Conservation (phyloP, 345 rosid genomes). For the Hypericum androsaemum region DNA sequence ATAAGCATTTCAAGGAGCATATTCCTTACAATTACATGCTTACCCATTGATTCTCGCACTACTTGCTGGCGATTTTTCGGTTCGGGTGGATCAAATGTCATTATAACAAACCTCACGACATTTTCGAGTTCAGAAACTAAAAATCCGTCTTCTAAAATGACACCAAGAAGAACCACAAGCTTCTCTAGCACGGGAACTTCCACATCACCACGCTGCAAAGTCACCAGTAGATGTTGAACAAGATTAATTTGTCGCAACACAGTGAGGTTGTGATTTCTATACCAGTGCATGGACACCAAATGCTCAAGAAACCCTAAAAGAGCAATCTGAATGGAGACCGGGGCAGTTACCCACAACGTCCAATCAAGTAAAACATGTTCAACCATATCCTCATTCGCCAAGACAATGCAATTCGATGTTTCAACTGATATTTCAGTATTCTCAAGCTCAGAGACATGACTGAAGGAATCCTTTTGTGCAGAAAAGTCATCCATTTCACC, state of each 20-base stretch:
- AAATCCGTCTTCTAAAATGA: conserved; percentile 98
- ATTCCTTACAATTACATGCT: conserved; percentile 96
- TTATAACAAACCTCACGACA: conserved; percentile 90
- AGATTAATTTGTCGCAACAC: conserved; percentile 87
- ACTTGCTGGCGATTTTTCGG: conserved; percentile 58
- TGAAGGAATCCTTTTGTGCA: conserved; percentile 71
- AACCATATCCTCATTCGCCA: conserved; percentile 97
- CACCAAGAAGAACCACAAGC: conserved; percentile 91
- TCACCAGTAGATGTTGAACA: conserved; percentile 91
- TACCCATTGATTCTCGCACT: conserved; percentile 84
- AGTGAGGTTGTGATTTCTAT: conserved; percentile 95
- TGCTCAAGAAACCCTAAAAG: conserved; percentile 93
- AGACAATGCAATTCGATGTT: conserved; percentile 91
- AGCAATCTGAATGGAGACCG: conserved; percentile 88
- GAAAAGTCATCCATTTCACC: conserved; percentile 96
- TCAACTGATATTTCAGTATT: conserved; percentile 66
- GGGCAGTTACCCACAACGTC: conserved; percentile 95
- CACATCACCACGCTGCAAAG: conserved; percentile 97
- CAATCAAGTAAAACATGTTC: conserved; percentile 98
- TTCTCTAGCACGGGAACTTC: conserved; percentile 96
- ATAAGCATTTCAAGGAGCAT: conserved; percentile 99
- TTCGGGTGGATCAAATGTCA: conserved; percentile 98
- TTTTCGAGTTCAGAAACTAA: conserved; percentile 86
- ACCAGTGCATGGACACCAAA: conserved; percentile 99
- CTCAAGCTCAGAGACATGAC: conserved; percentile 94